Evolutionary conservation across 306 rosid genomes (phyloP).

Genomic region (Rubus parviflorus): DNA sequence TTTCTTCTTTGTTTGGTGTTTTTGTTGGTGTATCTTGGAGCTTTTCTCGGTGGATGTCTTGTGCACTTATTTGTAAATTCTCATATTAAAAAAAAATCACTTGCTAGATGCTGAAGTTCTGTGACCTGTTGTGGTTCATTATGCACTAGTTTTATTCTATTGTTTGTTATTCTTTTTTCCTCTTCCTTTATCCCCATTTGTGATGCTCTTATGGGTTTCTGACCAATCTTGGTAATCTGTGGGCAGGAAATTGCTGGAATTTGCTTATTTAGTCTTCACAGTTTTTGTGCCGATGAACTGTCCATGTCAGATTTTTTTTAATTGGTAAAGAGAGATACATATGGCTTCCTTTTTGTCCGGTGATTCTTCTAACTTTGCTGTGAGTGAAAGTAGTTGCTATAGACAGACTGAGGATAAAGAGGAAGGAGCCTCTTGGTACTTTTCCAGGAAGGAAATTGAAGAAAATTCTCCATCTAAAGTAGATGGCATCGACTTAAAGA

Average conservation of each 20-base stretch:
- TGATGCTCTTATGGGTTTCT: conserved; percentile 5
- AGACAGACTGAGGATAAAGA: conserved; percentile 42
- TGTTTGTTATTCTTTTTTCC: not conserved
- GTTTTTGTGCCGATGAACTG: not conserved
- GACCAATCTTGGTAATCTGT: not conserved
- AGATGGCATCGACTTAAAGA: conserved; percentile 90
- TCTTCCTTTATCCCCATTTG: not conserved
- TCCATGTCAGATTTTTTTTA: not conserved
- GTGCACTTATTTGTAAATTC: not conserved
- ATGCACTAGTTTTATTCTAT: not conserved
- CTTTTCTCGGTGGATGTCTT: not conserved
- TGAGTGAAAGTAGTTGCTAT: conserved; percentile 41
- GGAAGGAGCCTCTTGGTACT: conserved; percentile 68
- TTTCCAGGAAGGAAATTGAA: conserved; percentile 82
- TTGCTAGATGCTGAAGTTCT: not conserved
- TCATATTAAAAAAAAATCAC: not conserved
- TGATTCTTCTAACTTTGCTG: conserved; percentile 39
- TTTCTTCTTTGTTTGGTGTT: not conserved
- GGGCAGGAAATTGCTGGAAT: conserved; percentile 18
- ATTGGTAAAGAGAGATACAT: conserved; percentile 22
- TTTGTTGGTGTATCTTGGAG: not conserved
- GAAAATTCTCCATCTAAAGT: conserved; percentile 83
- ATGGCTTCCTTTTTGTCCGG: conserved; percentile 51
- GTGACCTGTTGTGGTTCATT: not conserved
- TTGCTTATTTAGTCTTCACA: conserved; percentile 5